Evolutionary conservation across 228 moss, liverwort and hornwort genomes (phyloP), one percentile per base, ranked within the genome.

Genomic region (Sphagnum magellanicum): DNA sequence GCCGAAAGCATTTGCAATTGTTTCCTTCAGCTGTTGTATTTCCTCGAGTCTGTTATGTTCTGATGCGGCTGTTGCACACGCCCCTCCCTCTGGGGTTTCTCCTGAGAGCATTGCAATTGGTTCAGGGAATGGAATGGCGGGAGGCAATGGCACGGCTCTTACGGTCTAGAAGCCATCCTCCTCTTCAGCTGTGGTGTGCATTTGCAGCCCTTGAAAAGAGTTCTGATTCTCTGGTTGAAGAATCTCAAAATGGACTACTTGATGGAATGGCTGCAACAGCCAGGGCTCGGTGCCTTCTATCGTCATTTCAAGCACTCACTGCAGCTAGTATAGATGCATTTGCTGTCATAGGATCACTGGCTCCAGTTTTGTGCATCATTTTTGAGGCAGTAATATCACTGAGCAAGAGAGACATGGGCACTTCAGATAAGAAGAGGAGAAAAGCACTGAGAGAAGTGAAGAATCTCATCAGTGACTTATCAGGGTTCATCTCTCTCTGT

Each of bases 111-210:
- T 32, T 32, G 32, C 32, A 32, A 32, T 1, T 32, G 32, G 32
- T 49, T 47, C 64, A 64, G 64, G 64, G 10, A 64, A 50, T 13
- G 50, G 76, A 83, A 4, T 88, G 83, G 91, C 80, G 71, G 6
- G 77, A 81, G 53, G 78, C 81, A 48, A 55, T 83, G 53, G 61
- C 76, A 67, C 89, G 87, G 48, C 84, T 90, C 46, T 68, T 91
- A 9, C 83, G 80, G 48, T 74, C 88, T 14, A 82, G 97, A 71
- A 76, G 71, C 47, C 78, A 88, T 69, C 74, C 93, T 58, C 93
- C 97, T 59, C 74, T 91, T 63, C 72, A 81, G 17, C 81, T 97
- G 50, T 78, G 83, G 57, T 93, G 97, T 93, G 72, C 93, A 5
- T 90, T 81, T 15, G 66, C 75, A 16, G 71, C 83, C 8, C 67